Conservation (phyloP, 2,329 filamentous ascomycete genomes). For the Polytolypa hystricis region DNA sequence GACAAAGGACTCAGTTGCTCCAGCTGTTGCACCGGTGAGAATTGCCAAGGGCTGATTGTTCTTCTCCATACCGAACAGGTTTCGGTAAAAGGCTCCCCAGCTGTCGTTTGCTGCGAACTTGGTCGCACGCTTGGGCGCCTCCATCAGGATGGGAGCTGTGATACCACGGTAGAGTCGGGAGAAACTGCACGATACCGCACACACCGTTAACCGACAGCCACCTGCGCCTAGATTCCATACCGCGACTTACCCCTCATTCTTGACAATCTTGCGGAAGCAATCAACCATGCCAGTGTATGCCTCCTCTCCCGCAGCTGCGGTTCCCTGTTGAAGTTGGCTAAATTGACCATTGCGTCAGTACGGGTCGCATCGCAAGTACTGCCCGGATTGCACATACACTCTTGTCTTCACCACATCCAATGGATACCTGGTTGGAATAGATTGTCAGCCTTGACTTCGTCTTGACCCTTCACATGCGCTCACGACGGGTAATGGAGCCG, state of each 20-base stretch:
- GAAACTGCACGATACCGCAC: conserved; percentile 48
- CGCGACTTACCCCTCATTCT: conserved; percentile 69
- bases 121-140: conserved; percentile 89
- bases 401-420: conserved; percentile 97
- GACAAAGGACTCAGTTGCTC: conserved; percentile 90
- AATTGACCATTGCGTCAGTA: conserved; percentile 1
- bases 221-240: background rate
- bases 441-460: conserved; percentile 4
- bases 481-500: conserved; percentile 20
- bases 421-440: conserved; percentile 63
- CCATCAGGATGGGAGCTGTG: conserved; percentile 91
- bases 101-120: conserved; percentile 99
- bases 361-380: conserved; percentile 2
- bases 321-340: conserved; percentile 78
- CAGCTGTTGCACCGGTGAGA: conserved; percentile 85
- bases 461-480: background rate
- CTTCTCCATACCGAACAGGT: conserved; percentile 69
- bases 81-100: conserved; percentile 92
- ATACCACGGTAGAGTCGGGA: conserved; percentile 94
- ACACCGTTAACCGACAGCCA: conserved; percentile 1
- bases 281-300: conserved; percentile 95
- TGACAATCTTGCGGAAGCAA: conserved; percentile 95
- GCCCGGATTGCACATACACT: conserved; percentile 57
- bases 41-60: conserved; percentile 89
- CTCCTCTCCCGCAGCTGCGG: conserved; percentile 57